Evolutionary conservation across 306 rosid genomes (phyloP).

Genomic region (Vigna hirtella): DNA sequence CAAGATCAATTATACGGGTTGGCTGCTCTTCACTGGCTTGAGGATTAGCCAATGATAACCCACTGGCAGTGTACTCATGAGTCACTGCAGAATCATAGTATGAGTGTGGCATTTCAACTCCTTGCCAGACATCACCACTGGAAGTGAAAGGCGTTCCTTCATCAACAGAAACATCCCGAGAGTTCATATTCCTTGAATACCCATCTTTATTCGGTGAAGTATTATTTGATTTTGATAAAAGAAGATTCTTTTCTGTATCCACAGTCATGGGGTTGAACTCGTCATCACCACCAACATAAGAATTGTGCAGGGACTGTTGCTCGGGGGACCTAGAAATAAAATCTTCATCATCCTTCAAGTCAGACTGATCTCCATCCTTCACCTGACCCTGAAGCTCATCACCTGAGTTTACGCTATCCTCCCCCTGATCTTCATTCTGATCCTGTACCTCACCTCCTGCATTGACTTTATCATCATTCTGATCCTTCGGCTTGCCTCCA

Average conservation of each 20-base stretch:
- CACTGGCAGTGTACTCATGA: conserved; percentile 58
- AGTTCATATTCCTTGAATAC: conserved; percentile 49
- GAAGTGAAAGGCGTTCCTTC: conserved; percentile 59
- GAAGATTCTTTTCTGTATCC: conserved; percentile 50
- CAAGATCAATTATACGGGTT: conserved; percentile 59
- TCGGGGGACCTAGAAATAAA: conserved; percentile 43
- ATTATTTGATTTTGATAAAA: conserved; percentile 39
- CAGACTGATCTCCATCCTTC: conserved; percentile 50
- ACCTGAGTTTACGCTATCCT: conserved; percentile 55
- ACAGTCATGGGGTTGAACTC: conserved; percentile 43
- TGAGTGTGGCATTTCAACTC: conserved; percentile 66
- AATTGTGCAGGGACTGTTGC: conserved; percentile 45
- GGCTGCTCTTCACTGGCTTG: conserved; percentile 55
- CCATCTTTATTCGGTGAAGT: conserved; percentile 43
- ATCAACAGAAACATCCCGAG: conserved; percentile 52
- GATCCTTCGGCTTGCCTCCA: conserved; percentile 50
- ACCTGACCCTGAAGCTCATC: conserved; percentile 49
- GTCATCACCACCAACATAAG: conserved; percentile 44
- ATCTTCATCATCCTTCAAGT: conserved; percentile 34
- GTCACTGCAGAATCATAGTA: conserved; percentile 69
- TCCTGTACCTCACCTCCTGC: conserved; percentile 38
- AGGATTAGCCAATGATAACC: conserved; percentile 58
- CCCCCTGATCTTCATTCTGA: conserved; percentile 59
- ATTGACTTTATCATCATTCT: conserved; percentile 46
- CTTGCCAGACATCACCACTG: conserved; percentile 66